phyloP scores from a whole-genome alignment of 306 rosid genomes.

The Lablab purpureus region DNA sequence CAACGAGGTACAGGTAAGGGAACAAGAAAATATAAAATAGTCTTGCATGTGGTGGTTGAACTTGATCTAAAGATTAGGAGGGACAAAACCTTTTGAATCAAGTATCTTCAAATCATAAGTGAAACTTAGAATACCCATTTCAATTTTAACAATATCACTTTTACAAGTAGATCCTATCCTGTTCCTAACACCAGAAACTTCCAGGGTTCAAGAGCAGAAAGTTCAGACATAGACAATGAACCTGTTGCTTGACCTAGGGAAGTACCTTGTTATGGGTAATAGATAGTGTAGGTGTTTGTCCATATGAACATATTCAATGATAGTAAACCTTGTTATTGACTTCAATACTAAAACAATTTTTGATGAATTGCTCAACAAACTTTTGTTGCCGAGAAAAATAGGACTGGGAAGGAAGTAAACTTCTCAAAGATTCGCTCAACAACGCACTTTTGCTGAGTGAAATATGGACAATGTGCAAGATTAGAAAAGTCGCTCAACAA shows the following conservation, averaged over 20 bases:
- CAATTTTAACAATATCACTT: slow-evolving; percentile 23
- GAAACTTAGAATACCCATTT: neutral
- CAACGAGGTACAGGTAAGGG: neutral
- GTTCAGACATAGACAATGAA: neutral
- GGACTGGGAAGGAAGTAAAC: too few relatives aligned
- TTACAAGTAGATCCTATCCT: slow-evolving; percentile 3
- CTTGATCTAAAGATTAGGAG: neutral
- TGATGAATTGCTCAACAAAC: too few relatives aligned
- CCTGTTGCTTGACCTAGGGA: neutral
- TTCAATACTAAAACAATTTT: too few relatives aligned
- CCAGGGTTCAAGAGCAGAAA: neutral
- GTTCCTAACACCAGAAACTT: neutral
- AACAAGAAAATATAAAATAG: slow-evolving; percentile 1
- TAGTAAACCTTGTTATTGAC: too few relatives aligned
- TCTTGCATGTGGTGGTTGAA: slow-evolving; percentile 9
- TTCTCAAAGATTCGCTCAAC: too few relatives aligned
- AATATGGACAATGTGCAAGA: too few relatives aligned
- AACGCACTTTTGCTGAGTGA: too few relatives aligned
- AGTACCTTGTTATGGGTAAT: neutral
- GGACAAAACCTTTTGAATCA: slow-evolving; percentile 26
- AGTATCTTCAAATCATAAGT: neutral
- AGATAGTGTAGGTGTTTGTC: neutral
- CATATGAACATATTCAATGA: too few relatives aligned
- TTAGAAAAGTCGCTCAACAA: too few relatives aligned
- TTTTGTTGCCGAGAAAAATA: too few relatives aligned